These are phyloP conservation scores for Sphaerulina populicola DNA, from an alignment of 2,329 filamentous ascomycete species.

Conservation along the genomic window DNA sequence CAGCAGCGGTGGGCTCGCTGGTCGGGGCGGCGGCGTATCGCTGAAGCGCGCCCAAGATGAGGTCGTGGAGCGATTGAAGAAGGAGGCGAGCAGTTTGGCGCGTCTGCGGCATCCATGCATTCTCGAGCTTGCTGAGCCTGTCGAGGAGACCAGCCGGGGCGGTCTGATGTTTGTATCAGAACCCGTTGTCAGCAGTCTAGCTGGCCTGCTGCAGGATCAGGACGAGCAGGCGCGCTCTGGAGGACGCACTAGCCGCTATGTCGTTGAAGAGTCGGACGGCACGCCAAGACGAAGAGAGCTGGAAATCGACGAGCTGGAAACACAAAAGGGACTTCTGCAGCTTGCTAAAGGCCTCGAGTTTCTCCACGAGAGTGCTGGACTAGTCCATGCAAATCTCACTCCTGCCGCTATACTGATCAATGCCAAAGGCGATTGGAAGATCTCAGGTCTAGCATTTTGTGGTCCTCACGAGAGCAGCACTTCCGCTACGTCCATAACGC, in stretches of 20 bases:
- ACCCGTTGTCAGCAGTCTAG: slow-evolving; percentile 78
- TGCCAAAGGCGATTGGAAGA: slow-evolving; percentile 97
- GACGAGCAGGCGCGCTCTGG: slow-evolving; percentile 67
- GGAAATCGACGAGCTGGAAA: slow-evolving; percentile 93
- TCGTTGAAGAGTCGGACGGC: slow-evolving; percentile 70
- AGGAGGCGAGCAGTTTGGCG: slow-evolving; percentile 82
- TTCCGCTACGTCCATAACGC: slow-evolving; percentile 57
- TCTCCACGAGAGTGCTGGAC: slow-evolving; percentile 83
- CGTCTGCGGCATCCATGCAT: slow-evolving; percentile 84
- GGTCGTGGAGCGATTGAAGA: slow-evolving; percentile 81
- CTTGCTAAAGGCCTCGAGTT: slow-evolving; percentile 92
- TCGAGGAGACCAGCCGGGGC: slow-evolving; percentile 85
- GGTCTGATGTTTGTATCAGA: slow-evolving; percentile 95
- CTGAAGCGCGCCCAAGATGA: slow-evolving; percentile 80
- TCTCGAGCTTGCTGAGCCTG: slow-evolving; percentile 84
- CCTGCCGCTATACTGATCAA: slow-evolving; percentile 92
- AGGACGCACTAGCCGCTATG: slow-evolving; percentile 66
- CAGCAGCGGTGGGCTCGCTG: slow-evolving; percentile 40
- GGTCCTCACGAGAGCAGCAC: slow-evolving; percentile 69
- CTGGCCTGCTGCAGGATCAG: slow-evolving; percentile 74
- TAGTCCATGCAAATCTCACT: slow-evolving; percentile 90
- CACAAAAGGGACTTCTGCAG: slow-evolving; percentile 91
- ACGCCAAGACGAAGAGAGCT: slow-evolving; percentile 64
- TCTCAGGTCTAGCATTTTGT: slow-evolving; percentile 86
- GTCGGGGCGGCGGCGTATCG: slow-evolving; percentile 54